These are phyloP conservation scores for Dendrobium officinale DNA, from an alignment of 106 monocot genomes.

Conservation along the genomic window DNA sequence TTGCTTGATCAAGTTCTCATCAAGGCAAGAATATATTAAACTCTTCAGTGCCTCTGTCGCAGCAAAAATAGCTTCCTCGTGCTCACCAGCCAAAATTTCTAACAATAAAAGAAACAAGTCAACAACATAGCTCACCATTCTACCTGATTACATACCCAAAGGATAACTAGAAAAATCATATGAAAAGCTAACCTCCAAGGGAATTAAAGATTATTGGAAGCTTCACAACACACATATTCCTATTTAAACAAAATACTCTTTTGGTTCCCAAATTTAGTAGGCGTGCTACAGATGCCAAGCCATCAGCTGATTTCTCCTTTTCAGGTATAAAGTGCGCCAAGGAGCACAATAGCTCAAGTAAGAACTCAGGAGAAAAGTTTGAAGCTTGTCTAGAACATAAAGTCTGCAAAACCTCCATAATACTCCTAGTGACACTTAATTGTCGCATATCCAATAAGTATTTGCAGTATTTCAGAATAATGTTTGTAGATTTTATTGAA, in stretches of 20 bases:
- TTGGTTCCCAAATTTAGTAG: constrained; percentile 54
- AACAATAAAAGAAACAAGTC: constrained; percentile 12
- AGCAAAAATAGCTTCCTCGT: constrained; percentile 83
- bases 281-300: constrained; percentile 68
- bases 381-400: constrained; percentile 39
- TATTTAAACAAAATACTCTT: constrained; percentile 53
- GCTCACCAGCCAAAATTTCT: constrained; percentile 76
- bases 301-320: constrained; percentile 62
- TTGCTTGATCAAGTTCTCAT: constrained; percentile 53
- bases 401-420: constrained; percentile 72
- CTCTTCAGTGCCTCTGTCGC: constrained; percentile 66
- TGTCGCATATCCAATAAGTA: constrained; percentile 47
- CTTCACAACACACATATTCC: constrained; percentile 48
- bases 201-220: constrained; percentile 64
- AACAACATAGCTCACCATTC: not conserved
- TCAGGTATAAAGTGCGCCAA: constrained; percentile 39
- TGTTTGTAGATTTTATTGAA: constrained; percentile 38
- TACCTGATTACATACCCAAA: constrained; percentile 1
- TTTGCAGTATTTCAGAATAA: constrained; percentile 55
- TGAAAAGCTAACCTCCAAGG: constrained; percentile 58
- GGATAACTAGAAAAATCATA: not conserved
- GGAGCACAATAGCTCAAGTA: constrained; percentile 65
- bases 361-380: constrained; percentile 40
- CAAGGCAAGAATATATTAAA: constrained; percentile 63
- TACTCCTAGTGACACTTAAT: constrained; percentile 58